phyloP scores from a whole-genome alignment of 345 rosid species.

The Ricinus communis region DNA sequence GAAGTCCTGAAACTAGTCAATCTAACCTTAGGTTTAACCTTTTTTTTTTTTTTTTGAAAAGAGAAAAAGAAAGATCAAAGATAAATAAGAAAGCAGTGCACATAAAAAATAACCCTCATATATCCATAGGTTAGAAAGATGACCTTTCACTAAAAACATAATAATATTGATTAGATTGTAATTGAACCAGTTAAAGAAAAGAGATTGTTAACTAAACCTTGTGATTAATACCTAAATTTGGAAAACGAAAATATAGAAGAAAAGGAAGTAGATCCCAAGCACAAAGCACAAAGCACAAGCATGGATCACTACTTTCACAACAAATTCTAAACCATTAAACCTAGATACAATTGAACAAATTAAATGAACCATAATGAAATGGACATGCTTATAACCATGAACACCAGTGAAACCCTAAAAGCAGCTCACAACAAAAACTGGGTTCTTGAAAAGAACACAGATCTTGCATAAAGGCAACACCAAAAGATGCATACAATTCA shows the following conservation, averaged over 20 bases:
- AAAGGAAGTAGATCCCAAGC: not conserved
- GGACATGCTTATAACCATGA: not conserved
- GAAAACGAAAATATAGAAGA: not conserved
- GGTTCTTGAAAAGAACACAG: slow-evolving; percentile 11
- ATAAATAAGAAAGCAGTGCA: too few species aligned
- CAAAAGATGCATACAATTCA: too few species aligned
- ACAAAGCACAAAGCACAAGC: slow-evolving; percentile 12
- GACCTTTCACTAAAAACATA: not conserved
- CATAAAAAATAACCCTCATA: not conserved
- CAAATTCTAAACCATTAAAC: not conserved
- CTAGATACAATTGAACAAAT: not conserved
- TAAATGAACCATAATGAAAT: not conserved
- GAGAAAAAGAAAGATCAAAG: not conserved
- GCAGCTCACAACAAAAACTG: not conserved
- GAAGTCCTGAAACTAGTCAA: not conserved
- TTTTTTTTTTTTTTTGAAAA: too few species aligned
- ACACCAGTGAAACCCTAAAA: slow-evolving; percentile 16
- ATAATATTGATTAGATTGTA: not conserved
- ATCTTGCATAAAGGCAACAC: slow-evolving; percentile 17
- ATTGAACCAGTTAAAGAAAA: not conserved
- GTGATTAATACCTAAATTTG: not conserved
- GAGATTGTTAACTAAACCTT: not conserved
- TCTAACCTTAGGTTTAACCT: not conserved
- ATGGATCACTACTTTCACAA: not conserved
- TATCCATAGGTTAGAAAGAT: slow-evolving; percentile 16